Evolutionary conservation across 2,329 filamentous ascomycete species (phyloP).

Genomic region (Sarocladium strictum): DNA sequence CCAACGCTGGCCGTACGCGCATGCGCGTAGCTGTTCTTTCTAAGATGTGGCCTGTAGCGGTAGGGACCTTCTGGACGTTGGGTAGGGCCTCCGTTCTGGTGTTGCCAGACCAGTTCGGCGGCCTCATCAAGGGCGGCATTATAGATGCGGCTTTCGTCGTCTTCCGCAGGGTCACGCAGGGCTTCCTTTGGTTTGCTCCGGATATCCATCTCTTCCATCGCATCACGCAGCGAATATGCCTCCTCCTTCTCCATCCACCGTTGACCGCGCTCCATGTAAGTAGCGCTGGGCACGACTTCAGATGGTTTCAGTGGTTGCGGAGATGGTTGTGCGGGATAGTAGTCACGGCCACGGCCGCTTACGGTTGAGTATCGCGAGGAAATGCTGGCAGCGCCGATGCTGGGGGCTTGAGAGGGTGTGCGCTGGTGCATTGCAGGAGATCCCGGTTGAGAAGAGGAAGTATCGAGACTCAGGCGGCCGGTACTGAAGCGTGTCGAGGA

Average conservation of each 20-base stretch:
- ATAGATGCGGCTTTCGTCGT: conserved; percentile 60
- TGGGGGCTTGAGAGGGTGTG: conserved; percentile 28
- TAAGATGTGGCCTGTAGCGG: conserved; percentile 61
- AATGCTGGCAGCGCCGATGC: conserved; percentile 37
- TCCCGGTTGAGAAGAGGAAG: conserved; percentile 18
- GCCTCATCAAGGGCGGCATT: conserved; percentile 70
- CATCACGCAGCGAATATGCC: conserved; percentile 60
- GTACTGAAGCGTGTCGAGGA: conserved; percentile 26
- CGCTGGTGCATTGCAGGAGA: conserved; percentile 18
- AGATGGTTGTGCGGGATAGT: conserved; percentile 39
- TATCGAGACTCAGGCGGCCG: conserved; percentile 24
- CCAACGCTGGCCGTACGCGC: conserved; percentile 56
- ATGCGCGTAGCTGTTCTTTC: conserved; percentile 66
- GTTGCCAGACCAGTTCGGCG: conserved; percentile 71
- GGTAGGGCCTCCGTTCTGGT: conserved; percentile 52
- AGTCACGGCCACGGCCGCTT: conserved; percentile 41
- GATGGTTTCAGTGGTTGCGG: conserved; percentile 46
- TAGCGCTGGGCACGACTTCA: conserved; percentile 57
- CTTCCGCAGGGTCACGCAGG: conserved; percentile 12
- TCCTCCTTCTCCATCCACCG: conserved; percentile 80
- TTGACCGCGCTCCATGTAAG: conserved; percentile 67
- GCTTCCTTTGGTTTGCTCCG: conserved; percentile 23
- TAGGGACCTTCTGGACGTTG: conserved; percentile 59
- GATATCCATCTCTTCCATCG: conserved; percentile 68
- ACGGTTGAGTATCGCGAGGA: conserved; percentile 44